Conservation (phyloP, 371 early-diverging fungal species). For the Haplosporangium sp. region DNA sequence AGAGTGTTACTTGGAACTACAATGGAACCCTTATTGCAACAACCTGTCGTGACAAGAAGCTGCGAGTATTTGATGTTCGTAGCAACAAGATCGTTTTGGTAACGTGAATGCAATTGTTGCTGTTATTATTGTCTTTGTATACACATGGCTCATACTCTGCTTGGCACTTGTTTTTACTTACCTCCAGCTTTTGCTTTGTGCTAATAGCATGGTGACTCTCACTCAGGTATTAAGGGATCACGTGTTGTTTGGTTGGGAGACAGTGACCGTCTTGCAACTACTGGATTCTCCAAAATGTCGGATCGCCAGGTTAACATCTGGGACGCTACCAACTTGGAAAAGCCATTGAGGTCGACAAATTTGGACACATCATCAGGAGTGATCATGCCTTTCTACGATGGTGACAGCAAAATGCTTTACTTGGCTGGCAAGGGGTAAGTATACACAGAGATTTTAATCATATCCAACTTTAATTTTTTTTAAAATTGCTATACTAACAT, state of each 20-base stretch:
- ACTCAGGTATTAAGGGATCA: constrained; percentile 96
- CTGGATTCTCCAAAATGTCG: constrained; percentile 93
- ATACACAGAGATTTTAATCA: not conserved
- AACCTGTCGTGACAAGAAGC: constrained; percentile 95
- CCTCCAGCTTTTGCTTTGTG: not conserved
- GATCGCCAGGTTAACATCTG: constrained; percentile 95
- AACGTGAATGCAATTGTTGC: not conserved
- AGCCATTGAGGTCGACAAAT: constrained; percentile 82
- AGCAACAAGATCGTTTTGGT: constrained; percentile 83
- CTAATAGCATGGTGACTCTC: constrained; percentile 78
- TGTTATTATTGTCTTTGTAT: not conserved
- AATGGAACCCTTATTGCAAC: constrained; percentile 91
- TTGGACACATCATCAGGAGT: constrained; percentile 96
- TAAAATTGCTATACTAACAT: too few relatives aligned
- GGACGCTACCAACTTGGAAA: constrained; percentile 80
- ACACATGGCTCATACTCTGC: not conserved
- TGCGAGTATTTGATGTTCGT: constrained; percentile 94
- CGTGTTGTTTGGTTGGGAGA: constrained; percentile 94
- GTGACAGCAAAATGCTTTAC: constrained; percentile 90
- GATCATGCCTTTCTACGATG: constrained; percentile 96
- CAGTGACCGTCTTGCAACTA: constrained; percentile 85
- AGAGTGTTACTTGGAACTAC: constrained; percentile 91
- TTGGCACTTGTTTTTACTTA: not conserved
- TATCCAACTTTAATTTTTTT: not conserved
- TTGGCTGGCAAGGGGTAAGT: constrained; percentile 92